phyloP scores from a whole-genome alignment of 2,329 filamentous ascomycete genomes.

The Didymella exigua region DNA sequence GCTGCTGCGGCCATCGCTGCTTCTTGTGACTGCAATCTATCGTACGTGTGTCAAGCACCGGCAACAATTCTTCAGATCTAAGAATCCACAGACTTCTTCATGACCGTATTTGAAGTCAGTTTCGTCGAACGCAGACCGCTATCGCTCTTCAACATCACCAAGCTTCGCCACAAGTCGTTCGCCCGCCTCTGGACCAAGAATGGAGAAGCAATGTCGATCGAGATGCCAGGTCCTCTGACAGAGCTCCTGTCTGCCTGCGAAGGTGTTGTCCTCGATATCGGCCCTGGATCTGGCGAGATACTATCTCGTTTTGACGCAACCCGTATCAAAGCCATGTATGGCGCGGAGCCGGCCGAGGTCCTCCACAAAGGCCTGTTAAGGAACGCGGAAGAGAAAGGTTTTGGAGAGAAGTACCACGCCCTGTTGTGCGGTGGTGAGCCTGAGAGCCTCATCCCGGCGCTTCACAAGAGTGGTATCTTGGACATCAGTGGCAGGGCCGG shows the following conservation, averaged over 20 bases:
- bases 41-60: slow-evolving; percentile 23
- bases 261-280: slow-evolving; percentile 48
- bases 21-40: slow-evolving; percentile 35
- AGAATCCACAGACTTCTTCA: slow-evolving; percentile 37
- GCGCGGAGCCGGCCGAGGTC: slow-evolving; percentile 58
- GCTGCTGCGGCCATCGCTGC: slow-evolving; percentile 37
- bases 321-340: slow-evolving; percentile 57
- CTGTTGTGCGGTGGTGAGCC: slow-evolving; percentile 56
- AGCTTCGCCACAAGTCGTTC: slow-evolving; percentile 42
- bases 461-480: slow-evolving; percentile 52
- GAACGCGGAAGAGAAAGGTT: slow-evolving; percentile 49
- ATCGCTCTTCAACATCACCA: slow-evolving; percentile 36
- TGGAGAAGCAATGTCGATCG: slow-evolving; percentile 44
- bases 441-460: slow-evolving; percentile 52
- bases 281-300: slow-evolving; percentile 60
- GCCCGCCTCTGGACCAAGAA: slow-evolving; percentile 45
- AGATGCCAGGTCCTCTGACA: slow-evolving; percentile 42
- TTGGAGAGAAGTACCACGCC: slow-evolving; percentile 57
- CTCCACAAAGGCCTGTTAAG: slow-evolving; percentile 54
- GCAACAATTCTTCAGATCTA: background rate
- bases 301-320: slow-evolving; percentile 53
- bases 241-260: slow-evolving; percentile 35
- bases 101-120: slow-evolving; percentile 42
- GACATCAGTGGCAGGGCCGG: slow-evolving; percentile 28
- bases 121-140: slow-evolving; percentile 36